Percentiles rank a stretch among this genome's conserved stretches.
Evolutionary conservation across 1,284 basidiomycete genomes (phyloP).

Genomic region (Apiotrichum laibachii): DNA sequence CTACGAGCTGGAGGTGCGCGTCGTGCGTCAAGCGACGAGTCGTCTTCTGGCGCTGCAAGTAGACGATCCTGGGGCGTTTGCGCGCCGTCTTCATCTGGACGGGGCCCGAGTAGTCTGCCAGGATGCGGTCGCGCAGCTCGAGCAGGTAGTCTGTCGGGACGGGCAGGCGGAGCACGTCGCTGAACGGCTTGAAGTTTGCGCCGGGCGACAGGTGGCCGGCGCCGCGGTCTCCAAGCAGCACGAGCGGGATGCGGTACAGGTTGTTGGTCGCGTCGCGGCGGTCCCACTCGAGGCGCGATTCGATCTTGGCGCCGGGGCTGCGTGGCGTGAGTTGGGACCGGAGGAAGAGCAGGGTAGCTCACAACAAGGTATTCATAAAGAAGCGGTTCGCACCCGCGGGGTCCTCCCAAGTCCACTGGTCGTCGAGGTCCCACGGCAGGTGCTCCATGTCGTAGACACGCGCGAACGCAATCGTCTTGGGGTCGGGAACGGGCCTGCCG

Average conservation of each 20-base stretch:
- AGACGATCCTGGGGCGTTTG: conserved; percentile 11
- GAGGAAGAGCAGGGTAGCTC: conserved; percentile 14
- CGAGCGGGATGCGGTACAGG: conserved; percentile 26
- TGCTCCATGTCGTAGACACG: conserved; percentile 6
- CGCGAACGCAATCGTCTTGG: conserved; percentile 28
- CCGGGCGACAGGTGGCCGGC: conserved; percentile 29
- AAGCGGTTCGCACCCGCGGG: conserved; percentile 35
- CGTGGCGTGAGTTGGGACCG: too few species aligned
- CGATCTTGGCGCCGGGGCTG: conserved; percentile 27
- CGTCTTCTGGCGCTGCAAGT: conserved; percentile 55
- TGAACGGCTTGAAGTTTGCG: conserved; percentile 30
- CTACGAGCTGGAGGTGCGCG: conserved; percentile 33
- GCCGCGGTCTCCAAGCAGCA: conserved; percentile 23
- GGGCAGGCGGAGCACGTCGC: conserved; percentile 35
- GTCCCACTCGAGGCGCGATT: conserved; percentile 22
- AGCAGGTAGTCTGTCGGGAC: conserved; percentile 27
- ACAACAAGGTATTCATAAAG: conserved; percentile 36
- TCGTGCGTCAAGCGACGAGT: conserved; percentile 53
- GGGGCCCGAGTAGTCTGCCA: conserved; percentile 23
- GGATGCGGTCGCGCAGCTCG: conserved; percentile 26
- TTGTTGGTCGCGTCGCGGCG: conserved; percentile 15
- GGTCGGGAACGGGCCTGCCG: conserved; percentile 23
- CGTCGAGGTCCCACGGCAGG: neutral
- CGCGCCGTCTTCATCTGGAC: conserved; percentile 9
- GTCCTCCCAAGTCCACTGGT: conserved; percentile 26